These are phyloP conservation scores for Dillenia turbinata DNA, from an alignment of 164 flowering plant species.

Conservation along the genomic window DNA sequence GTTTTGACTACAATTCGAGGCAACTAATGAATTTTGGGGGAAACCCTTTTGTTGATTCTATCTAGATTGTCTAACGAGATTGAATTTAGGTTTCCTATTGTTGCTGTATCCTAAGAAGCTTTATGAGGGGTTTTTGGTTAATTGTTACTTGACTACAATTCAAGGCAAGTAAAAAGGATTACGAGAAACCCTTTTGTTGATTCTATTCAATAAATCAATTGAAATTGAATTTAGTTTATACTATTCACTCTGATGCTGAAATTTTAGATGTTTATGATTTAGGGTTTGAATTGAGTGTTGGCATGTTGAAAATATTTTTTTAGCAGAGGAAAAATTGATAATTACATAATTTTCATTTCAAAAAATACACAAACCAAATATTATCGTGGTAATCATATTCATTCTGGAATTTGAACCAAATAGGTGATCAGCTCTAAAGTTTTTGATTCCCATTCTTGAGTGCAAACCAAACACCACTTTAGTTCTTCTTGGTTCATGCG, in stretches of 20 bases:
- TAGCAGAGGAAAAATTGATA: too few relatives aligned
- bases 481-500: too few relatives aligned
- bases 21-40: slow-evolving; percentile 1
- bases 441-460: too few relatives aligned
- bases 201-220: neutral
- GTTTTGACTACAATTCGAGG: slow-evolving; percentile 30
- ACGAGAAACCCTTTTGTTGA: neutral
- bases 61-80: slow-evolving; percentile 9
- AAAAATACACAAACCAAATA: too few relatives aligned
- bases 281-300: neutral
- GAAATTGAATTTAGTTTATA: neutral
- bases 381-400: too few relatives aligned
- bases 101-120: too few relatives aligned
- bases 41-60: slow-evolving; percentile 10
- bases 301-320: too few relatives aligned
- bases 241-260: neutral
- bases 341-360: too few relatives aligned
- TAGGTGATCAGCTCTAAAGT: too few relatives aligned
- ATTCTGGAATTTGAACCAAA: too few relatives aligned
- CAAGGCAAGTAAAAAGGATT: slow-evolving; percentile 1
- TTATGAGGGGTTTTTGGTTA: slow-evolving; percentile 12
- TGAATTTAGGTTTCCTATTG: too few relatives aligned
- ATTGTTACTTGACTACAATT: neutral
- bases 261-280: neutral
- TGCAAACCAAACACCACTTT: too few relatives aligned